These are phyloP conservation scores for Russula griseocarnosa DNA, from an alignment of 768 basidiomycete genomes.

Conservation along the genomic window DNA sequence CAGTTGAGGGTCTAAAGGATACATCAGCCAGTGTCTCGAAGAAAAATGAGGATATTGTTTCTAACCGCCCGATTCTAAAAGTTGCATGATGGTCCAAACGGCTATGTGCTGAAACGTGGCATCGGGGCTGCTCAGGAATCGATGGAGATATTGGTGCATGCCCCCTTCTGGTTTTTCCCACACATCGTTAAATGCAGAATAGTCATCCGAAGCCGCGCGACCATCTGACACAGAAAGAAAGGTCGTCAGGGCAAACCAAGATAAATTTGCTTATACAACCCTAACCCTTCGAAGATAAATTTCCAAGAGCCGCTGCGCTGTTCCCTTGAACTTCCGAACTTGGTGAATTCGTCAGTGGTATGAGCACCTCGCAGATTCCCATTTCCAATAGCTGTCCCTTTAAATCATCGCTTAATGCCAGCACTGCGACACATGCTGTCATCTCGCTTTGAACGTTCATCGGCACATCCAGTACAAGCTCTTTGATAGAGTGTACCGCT, in stretches of 20 bases:
- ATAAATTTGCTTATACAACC: background rate
- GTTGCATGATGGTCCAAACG: conserved; percentile 98
- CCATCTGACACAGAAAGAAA: conserved; percentile 50
- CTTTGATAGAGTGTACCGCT: conserved; percentile 94
- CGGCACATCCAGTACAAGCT: conserved; percentile 90
- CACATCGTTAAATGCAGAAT: conserved; percentile 94
- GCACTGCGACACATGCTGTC: conserved; percentile 97
- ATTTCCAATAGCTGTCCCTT: conserved; percentile 96
- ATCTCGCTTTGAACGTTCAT: conserved; percentile 98
- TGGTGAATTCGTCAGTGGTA: conserved; percentile 92
- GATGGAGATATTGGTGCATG: conserved; percentile 89
- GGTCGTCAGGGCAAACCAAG: background rate
- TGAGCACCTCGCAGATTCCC: conserved; percentile 97
- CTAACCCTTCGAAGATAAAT: conserved; percentile 92
- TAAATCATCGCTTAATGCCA: conserved; percentile 93
- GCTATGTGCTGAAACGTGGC: conserved; percentile 99
- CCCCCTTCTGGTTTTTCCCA: conserved; percentile 99
- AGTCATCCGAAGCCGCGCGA: conserved; percentile 75
- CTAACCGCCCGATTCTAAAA: conserved; percentile 91
- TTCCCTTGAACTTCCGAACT: conserved; percentile 99
- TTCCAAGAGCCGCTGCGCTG: conserved; percentile 95
- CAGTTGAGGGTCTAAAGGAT: conserved; percentile 69
- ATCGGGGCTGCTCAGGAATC: conserved; percentile 90
- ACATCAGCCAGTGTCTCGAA: conserved; percentile 3
- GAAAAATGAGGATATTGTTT: background rate